Percentiles rank a stretch among this genome's conserved stretches.
Conservation (phyloP, 2,329 filamentous ascomycete species). For the Penicillium janthinellum region DNA sequence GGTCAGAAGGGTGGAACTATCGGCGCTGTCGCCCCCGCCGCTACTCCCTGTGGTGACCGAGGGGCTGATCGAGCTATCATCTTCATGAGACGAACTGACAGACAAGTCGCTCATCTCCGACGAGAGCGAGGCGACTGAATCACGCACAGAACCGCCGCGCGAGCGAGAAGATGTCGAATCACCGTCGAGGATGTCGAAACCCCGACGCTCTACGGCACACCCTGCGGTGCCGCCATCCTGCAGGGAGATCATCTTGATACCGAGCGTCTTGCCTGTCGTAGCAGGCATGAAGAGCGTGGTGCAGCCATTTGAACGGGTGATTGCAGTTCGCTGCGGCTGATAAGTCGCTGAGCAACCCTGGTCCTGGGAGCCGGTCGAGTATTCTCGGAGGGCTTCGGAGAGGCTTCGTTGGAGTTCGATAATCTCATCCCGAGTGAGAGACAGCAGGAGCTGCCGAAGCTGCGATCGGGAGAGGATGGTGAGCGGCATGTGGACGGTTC, state of each 20-base stretch:
- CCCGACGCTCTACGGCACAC: conserved; percentile 37
- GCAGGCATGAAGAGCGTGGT: conserved; percentile 70
- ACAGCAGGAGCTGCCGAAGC: conserved; percentile 57
- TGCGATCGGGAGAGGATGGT: conserved; percentile 61
- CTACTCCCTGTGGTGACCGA: conserved; percentile 16
- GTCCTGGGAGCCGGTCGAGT: conserved; percentile 63
- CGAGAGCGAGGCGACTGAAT: conserved; percentile 39
- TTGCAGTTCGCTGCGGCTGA: conserved; percentile 63
- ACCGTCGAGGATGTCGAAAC: conserved; percentile 17
- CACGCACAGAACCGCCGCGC: conserved; percentile 23
- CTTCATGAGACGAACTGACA: conserved; percentile 36
- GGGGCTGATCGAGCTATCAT: conserved; percentile 24
- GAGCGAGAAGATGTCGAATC: conserved; percentile 20
- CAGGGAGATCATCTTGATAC: conserved; percentile 66
- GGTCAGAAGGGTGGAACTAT: conserved; percentile 32
- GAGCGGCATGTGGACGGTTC: conserved; percentile 54
- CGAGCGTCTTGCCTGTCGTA: conserved; percentile 60
- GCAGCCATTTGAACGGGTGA: conserved; percentile 62
- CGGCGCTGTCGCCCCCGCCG: conserved; percentile 21
- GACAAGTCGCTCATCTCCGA: conserved; percentile 40
- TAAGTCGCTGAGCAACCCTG: conserved; percentile 61
- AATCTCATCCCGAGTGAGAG: conserved; percentile 60
- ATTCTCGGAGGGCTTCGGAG: conserved; percentile 63
- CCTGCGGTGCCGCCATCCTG: conserved; percentile 38
- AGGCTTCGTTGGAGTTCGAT: conserved; percentile 59